These are phyloP conservation scores for Westerdykella aurantiaca DNA, from an alignment of 2,329 filamentous ascomycete genomes.

Conservation along the genomic window DNA sequence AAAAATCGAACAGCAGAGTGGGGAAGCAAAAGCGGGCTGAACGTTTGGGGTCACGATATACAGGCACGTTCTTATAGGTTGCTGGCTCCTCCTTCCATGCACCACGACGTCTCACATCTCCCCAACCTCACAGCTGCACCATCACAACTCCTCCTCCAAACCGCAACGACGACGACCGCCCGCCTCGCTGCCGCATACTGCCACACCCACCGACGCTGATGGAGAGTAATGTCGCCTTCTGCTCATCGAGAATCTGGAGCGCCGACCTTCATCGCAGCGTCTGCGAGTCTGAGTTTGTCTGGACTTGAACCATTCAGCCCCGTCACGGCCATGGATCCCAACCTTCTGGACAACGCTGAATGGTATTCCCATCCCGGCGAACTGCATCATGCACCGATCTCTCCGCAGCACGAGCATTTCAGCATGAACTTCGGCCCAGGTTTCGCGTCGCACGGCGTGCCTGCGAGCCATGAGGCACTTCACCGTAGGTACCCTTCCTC, in stretches of 20 bases:
- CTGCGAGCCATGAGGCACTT: conserved; percentile 6
- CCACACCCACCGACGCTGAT: conserved; percentile 23
- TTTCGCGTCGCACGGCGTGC: conserved; percentile 12
- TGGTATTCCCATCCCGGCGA: conserved; percentile 13
- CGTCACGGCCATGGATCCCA: conserved; percentile 14
- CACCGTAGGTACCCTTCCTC: conserved; percentile 3
- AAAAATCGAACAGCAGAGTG: too few relatives aligned
- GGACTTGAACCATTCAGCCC: conserved; percentile 32
- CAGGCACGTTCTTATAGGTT: conserved; percentile 23
- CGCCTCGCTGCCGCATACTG: conserved; percentile 4
- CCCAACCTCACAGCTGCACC: conserved; percentile 6
- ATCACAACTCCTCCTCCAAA: conserved; percentile 13
- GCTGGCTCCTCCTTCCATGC: conserved; percentile 19
- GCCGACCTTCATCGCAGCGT: conserved; percentile 33
- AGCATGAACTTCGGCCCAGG: conserved; percentile 5
- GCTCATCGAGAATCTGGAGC: conserved; percentile 30
- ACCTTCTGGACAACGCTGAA: conserved; percentile 20
- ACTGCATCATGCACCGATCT: conserved; percentile 1
- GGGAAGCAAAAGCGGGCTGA: too few relatives aligned
- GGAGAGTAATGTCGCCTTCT: conserved; percentile 35
- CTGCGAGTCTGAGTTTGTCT: conserved; percentile 38
- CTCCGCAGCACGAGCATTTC: conserved; percentile 8
- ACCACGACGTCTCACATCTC: conserved; percentile 7
- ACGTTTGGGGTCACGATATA: too few relatives aligned
- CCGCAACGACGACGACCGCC: conserved; percentile 5